A percentile compares a stretch with the other conserved stretches of the same genome.
Conservation (phyloP, 176 grass and related monocot genomes). For the Ampelocalamus luodianensis region DNA sequence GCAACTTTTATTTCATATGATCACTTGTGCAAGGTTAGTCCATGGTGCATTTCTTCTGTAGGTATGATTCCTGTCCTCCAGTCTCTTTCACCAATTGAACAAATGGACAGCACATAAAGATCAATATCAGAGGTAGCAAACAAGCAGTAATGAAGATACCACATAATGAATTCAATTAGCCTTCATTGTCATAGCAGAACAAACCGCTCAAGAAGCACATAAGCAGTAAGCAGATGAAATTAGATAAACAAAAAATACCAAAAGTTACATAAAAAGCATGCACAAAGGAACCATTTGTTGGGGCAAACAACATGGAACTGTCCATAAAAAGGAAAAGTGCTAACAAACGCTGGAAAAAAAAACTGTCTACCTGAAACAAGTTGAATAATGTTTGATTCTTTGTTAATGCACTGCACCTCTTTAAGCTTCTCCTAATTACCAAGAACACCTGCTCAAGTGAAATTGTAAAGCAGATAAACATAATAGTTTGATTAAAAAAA, state of each 20-base stretch:
- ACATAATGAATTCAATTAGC: neutral
- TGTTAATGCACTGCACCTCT: constrained; percentile 93
- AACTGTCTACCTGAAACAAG: constrained; percentile 75
- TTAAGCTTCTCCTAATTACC: constrained; percentile 99
- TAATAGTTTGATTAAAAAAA: neutral
- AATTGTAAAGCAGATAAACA: constrained; percentile 37
- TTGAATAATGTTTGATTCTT: constrained; percentile 95
- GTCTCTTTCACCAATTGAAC: constrained; percentile 26
- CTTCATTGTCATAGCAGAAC: neutral
- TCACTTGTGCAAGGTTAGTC: neutral
- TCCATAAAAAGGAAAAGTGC: constrained; percentile 15
- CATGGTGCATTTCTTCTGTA: constrained; percentile 18
- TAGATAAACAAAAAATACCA: neutral
- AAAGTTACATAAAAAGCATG: constrained; percentile 16
- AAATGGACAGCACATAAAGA: neutral
- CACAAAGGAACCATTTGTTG: constrained; percentile 12
- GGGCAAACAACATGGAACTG: constrained; percentile 36
- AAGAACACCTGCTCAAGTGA: constrained; percentile 78
- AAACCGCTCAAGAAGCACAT: constrained; percentile 30
- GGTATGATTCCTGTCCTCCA: constrained; percentile 20
- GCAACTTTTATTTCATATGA: constrained; percentile 28
- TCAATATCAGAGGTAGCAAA: constrained; percentile 11
- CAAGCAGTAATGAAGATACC: neutral
- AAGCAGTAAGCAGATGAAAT: neutral
- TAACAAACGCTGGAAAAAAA: neutral